A percentile compares a stretch with the other conserved stretches of the same genome.
phyloP scores from a whole-genome alignment of 352 stramenopile species.

The Pythium angustatum region DNA sequence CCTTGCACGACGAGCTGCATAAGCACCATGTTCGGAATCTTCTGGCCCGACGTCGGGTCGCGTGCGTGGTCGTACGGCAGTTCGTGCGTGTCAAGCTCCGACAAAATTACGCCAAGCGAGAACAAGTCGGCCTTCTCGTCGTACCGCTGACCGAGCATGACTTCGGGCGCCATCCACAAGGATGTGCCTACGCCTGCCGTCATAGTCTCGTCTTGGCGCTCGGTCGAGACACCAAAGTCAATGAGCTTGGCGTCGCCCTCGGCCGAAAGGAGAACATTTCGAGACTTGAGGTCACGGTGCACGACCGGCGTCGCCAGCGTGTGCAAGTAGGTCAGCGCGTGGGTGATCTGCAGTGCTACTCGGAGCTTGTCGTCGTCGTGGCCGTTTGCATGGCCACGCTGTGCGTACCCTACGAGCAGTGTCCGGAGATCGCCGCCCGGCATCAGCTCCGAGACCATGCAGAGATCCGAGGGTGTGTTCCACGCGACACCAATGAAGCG shows the following conservation, averaged over 20 bases:
- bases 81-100: constrained; percentile 32
- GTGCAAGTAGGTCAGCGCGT: constrained; percentile 4
- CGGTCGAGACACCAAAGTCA: constrained; percentile 42
- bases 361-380: background rate
- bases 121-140: constrained; percentile 65
- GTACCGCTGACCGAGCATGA: constrained; percentile 35
- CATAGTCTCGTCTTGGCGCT: constrained; percentile 35
- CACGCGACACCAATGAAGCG: constrained; percentile 9
- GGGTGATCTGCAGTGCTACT: background rate
- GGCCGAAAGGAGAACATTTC: constrained; percentile 37
- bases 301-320: background rate
- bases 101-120: constrained; percentile 83
- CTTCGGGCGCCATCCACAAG: constrained; percentile 42
- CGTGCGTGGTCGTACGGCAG: constrained; percentile 32
- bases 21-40: background rate
- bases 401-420: background rate
- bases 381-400: background rate
- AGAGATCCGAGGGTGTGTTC: background rate
- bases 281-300: constrained; percentile 14
- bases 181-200: constrained; percentile 40
- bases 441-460: constrained; percentile 14
- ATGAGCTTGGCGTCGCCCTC: constrained; percentile 43
- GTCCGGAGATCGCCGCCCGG: background rate
- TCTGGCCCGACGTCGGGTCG: background rate
- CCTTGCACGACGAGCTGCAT: constrained; percentile 36